phyloP scores from a whole-genome alignment of 306 rosid species.

The Cicer bijugum region DNA sequence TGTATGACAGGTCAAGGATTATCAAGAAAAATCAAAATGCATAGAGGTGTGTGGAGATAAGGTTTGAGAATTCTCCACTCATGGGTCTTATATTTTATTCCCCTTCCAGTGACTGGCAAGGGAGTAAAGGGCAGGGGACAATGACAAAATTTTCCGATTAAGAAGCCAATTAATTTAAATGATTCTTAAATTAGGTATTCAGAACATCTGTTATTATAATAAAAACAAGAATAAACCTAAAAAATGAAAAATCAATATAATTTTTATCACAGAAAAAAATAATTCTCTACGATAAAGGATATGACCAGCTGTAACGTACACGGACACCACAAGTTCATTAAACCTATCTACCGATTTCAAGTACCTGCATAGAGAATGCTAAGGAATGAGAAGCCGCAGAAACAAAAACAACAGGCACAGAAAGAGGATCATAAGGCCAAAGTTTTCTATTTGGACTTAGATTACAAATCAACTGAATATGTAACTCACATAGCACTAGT shows the following conservation, averaged over 20 bases:
- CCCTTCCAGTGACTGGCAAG: conserved; percentile 10
- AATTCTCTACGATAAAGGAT: conserved; percentile 59
- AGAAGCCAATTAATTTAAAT: neutral
- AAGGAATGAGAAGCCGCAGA: conserved; percentile 25
- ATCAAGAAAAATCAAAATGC: conserved; percentile 16
- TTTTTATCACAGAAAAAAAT: conserved; percentile 24
- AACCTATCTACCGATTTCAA: conserved; percentile 92
- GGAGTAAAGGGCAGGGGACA: conserved; percentile 29
- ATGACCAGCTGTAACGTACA: conserved; percentile 98
- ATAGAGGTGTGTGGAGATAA: conserved; percentile 6
- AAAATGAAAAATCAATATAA: neutral
- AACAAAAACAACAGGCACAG: conserved; percentile 21
- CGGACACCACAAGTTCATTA: conserved; percentile 88
- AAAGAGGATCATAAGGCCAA: neutral
- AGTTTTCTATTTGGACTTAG: neutral
- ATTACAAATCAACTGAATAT: neutral
- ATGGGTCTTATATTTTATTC: conserved; percentile 15
- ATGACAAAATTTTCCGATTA: conserved; percentile 11
- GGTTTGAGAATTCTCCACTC: conserved; percentile 22
- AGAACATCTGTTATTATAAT: conserved; percentile 9
- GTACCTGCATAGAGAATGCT: conserved; percentile 70
- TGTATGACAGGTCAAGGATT: conserved; percentile 75
- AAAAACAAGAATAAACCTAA: conserved; percentile 22
- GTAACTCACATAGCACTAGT: conserved; percentile 89
- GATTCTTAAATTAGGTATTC: conserved; percentile 22